These are phyloP conservation scores for Paramecium octaurelia DNA, from an alignment of 73 alveolate genomes.

Conservation along the genomic window DNA sequence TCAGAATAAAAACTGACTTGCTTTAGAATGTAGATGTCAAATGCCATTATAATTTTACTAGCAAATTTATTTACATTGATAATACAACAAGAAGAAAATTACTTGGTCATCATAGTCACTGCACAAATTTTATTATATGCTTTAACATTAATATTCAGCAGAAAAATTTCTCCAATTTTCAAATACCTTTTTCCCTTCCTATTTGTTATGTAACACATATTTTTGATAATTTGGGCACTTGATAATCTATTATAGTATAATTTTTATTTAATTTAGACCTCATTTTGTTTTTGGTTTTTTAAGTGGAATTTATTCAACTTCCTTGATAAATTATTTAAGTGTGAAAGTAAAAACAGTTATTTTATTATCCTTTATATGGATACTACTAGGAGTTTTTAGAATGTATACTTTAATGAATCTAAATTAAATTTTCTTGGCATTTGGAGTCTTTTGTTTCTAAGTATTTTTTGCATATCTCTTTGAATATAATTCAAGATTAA, in stretches of 20 bases:
- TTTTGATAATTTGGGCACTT: background rate
- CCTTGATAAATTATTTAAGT: background rate
- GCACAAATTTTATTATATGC: background rate
- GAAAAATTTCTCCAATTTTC: background rate
- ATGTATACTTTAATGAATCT: background rate
- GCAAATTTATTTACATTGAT: background rate
- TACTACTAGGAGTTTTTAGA: background rate
- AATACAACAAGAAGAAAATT: background rate
- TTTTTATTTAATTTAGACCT: background rate
- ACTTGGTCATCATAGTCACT: background rate
- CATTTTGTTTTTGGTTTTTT: background rate
- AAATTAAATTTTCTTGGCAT: background rate
- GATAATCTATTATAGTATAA: background rate
- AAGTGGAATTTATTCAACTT: background rate
- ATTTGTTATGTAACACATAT: background rate
- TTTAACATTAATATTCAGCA: background rate
- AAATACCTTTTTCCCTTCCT: background rate
- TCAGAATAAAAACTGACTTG: background rate
- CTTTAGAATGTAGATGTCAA: background rate
- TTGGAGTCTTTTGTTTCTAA: background rate
- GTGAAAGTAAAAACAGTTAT: background rate
- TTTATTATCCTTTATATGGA: background rate
- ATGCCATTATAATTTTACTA: background rate
- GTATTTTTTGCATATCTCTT: background rate
- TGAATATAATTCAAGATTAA: background rate